Base-by-base conservation (phyloP, 331 rosid species). In the Rosa hybrid region DNA sequence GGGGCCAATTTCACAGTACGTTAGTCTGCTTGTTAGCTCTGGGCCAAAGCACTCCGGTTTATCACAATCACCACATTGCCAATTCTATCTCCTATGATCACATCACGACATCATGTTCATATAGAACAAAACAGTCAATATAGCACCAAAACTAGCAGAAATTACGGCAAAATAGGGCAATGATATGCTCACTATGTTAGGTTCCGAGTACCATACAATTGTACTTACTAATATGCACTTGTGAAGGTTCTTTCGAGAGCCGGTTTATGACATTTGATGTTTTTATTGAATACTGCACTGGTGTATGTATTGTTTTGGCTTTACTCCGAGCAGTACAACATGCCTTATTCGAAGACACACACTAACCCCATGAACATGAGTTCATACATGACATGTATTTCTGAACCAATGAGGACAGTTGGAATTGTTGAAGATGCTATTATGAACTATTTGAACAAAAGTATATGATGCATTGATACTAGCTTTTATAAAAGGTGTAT, bases 401-500 rank as follows among this genome's bases (percentile, higher is more conserved):
- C 49, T 63, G 76, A 8, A 51, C 60, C 78, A 69, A 72, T 67
- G 59, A 63, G 63, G 83, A 80, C 68, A 73, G 72, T 25, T 81
- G 84, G 87, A 82, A 80, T 49, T 45, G 78, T 77, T 54, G 78
- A 81, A 62, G 78, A 72, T 79, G 77, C 64, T 74, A 57, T 27
- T 7, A 72, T 16, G 38, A 72, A 73, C 23, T 16, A 73, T 38
- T 53, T 51, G 6, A 18, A 6, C 49, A 65, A 30, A 65, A 59
- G 23, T 65, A 51, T 53, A 18, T 73, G 77, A 51, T 51, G 77
- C 57, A 34, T 60, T 50, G 30, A 75, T 67, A 34, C 76, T 69
- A 57, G 54, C 84, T 71, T 71, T 81, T 74, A 34, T 74, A 76
- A 74, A 77, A 78, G 49, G 49, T 77, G 54, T 18, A 50, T 27